These are phyloP conservation scores for Byssochlamys sp. DNA, from an alignment of 2,329 filamentous ascomycete genomes.

Conservation along the genomic window DNA sequence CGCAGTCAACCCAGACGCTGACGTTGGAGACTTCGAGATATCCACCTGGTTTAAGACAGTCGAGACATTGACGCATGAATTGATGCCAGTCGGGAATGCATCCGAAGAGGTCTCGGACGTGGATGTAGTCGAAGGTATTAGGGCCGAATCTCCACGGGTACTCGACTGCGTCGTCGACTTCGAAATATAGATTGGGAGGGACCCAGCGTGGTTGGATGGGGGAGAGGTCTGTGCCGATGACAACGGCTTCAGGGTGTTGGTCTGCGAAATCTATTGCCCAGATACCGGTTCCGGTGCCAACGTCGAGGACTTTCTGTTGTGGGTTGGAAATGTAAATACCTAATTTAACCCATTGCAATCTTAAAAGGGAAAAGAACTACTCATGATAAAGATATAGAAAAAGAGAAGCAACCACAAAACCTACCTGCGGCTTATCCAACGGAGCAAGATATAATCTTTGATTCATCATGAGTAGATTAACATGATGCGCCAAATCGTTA, in stretches of 20 bases:
- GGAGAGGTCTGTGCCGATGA: background rate
- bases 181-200: conserved; percentile 38
- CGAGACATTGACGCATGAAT: conserved; percentile 27
- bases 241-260: background rate
- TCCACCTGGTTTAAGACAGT: background rate
- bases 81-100: conserved; percentile 38
- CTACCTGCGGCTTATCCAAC: background rate
- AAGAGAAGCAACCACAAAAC: background rate
- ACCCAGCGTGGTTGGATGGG: conserved; percentile 12
- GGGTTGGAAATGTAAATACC: too few relatives aligned
- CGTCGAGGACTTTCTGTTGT: background rate
- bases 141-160: conserved; percentile 31
- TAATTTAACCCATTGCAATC: too few relatives aligned
- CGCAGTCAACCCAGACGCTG: background rate
- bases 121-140: conserved; percentile 36
- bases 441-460: background rate
- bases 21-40: background rate
- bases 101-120: conserved; percentile 38
- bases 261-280: background rate
- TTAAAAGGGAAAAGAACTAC: too few relatives aligned
- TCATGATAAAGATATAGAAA: background rate
- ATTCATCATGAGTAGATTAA: conserved; percentile 37
- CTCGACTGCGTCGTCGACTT: conserved; percentile 38
- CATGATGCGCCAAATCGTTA: conserved; percentile 14
- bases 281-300: background rate